Base-by-base conservation (phyloP, 2,329 filamentous ascomycete genomes). In the Zalaria sp. region DNA sequence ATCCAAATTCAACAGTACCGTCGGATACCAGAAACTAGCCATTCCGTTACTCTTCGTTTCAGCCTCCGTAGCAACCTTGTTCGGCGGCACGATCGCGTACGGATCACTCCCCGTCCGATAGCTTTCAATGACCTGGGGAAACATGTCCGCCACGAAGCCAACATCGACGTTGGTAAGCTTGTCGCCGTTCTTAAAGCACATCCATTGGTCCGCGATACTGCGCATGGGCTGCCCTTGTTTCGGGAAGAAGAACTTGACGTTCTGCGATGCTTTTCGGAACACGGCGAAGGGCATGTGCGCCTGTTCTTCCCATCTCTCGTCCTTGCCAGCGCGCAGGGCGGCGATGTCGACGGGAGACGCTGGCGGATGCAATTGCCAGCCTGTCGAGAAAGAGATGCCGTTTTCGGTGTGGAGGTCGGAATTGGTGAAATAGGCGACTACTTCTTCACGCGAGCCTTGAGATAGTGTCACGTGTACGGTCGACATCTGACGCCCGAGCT, bases 1-100 rank as follows among this genome's bases (percentile, higher is more conserved):
- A 47, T 93, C 84, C 25, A 93, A 53, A 55, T 83, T 86, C 55
- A 91, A 61, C 11, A 79, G 64, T 1, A 93, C 59, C 0, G 84
- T 93, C 0, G 83, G 83, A 56, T 84, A 86, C 83, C 82, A 87
- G 50, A 75, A 77, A 18, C 54, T 57, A 41, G 62, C 55, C 48
- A 46, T 48, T 28, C 46, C 47, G 35, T 52, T 39, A 34, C 57
- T 52, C 39, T 56, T 43, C 36, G 54, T 45, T 10, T 49, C 46
- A 26, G 39, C 44, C 49, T 40, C 45, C 28, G 51, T 54, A 27
- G 43, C 51, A 18, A 43, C 49, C 36, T 53, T 50, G 4, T 57
- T 50, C 2, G 41, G 28, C 8, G 49, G 48, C 9, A 53, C 48
- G 28, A 55, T 44, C 40, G 57, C 43, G 47, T 64, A 57, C 31